A percentile compares a stretch with the other conserved stretches of the same genome.
phyloP scores from a whole-genome alignment of 2,329 filamentous ascomycete species.

The Trichoderma endophyticum region DNA sequence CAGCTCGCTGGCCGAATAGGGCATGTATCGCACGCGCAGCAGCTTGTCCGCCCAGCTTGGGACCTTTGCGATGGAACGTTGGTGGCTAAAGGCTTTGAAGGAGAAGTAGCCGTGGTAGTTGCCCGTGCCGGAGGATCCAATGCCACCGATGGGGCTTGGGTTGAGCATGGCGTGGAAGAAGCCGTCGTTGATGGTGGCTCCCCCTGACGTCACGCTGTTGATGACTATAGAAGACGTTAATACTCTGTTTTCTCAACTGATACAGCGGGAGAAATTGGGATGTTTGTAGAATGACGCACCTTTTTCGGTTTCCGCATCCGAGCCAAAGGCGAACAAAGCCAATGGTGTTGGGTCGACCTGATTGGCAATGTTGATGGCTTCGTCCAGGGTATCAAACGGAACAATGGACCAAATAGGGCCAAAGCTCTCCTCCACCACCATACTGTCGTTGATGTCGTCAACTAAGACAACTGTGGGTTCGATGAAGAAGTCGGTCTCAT shows the following conservation, averaged over 20 bases:
- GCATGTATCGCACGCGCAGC: constrained; percentile 66
- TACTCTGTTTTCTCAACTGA: neutral
- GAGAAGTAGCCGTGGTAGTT: constrained; percentile 49
- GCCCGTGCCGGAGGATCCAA: constrained; percentile 48
- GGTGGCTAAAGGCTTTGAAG: constrained; percentile 43
- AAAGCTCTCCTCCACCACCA: constrained; percentile 83
- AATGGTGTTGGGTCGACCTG: constrained; percentile 79
- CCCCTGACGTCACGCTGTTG: constrained; percentile 43
- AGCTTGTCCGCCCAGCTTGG: constrained; percentile 44
- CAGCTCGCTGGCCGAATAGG: constrained; percentile 50
- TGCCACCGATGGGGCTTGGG: constrained; percentile 47
- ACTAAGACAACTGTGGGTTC: constrained; percentile 92
- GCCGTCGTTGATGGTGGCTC: constrained; percentile 50
- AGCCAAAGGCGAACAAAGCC: constrained; percentile 81
- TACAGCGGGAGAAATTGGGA: neutral
- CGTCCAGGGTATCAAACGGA: constrained; percentile 73
- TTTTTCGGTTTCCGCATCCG: constrained; percentile 71
- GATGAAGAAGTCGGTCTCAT: constrained; percentile 78
- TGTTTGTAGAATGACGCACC: constrained; percentile 43
- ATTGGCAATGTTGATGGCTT: constrained; percentile 81
- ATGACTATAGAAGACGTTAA: constrained; percentile 31
- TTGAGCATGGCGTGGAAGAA: constrained; percentile 43
- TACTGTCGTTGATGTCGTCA: constrained; percentile 64
- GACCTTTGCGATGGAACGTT: constrained; percentile 36
- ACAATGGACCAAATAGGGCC: constrained; percentile 87